phyloP scores from a whole-genome alignment of 768 basidiomycete genomes.

The Amyloporia xantha region DNA sequence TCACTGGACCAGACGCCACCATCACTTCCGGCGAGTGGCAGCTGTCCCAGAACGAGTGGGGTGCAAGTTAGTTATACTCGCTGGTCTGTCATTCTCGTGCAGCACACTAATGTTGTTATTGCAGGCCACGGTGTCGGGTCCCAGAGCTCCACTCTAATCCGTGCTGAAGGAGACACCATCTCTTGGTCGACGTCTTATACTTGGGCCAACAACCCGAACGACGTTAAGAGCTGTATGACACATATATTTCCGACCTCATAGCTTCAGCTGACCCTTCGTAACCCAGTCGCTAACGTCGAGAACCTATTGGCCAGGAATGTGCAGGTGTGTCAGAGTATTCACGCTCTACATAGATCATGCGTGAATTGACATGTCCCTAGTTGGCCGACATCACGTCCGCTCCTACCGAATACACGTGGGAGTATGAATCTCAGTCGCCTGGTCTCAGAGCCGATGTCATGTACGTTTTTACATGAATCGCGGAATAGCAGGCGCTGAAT shows the following conservation, averaged over 20 bases:
- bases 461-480: constrained; percentile 20
- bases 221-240: constrained; percentile 49
- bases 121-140: constrained; percentile 43
- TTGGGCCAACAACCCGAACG: constrained; percentile 44
- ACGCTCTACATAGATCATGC: no score
- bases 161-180: constrained; percentile 32
- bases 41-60: constrained; percentile 57
- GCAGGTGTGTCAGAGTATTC: no score
- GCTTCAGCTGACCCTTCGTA: no score
- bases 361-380: constrained; percentile 25
- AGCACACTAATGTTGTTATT: no score
- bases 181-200: constrained; percentile 49
- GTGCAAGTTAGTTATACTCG: constrained; percentile 29
- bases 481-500: no score
- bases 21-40: constrained; percentile 39
- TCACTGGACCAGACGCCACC: constrained; percentile 40
- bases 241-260: no score
- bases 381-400: constrained; percentile 36
- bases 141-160: constrained; percentile 41
- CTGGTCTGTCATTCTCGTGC: no score
- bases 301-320: no score
- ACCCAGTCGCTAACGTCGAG: not conserved
- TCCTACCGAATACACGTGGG: constrained; percentile 47
- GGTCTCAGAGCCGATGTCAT: constrained; percentile 51
- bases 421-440: constrained; percentile 36